Percentiles rank a stretch among this genome's conserved stretches.
phyloP scores from a whole-genome alignment of 208 protist species.

The Naegleria fowleri region DNA sequence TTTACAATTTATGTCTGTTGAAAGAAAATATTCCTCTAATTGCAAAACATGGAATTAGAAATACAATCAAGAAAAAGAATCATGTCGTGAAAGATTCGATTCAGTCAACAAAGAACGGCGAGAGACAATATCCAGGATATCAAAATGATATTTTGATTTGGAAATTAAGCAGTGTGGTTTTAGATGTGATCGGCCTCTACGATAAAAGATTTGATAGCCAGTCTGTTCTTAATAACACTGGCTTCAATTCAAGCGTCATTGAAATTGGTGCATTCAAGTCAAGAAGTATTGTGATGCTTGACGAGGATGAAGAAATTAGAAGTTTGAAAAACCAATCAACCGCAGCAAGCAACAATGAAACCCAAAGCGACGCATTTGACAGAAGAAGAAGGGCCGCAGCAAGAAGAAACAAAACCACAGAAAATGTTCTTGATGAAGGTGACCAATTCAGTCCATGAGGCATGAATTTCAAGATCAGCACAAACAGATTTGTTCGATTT shows the following conservation, averaged over 20 bases:
- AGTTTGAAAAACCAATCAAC: background rate
- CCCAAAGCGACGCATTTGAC: background rate
- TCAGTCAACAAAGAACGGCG: background rate
- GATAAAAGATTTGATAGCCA: background rate
- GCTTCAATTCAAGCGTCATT: background rate
- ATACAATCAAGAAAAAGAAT: background rate
- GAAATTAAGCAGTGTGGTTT: background rate
- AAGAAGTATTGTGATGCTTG: background rate
- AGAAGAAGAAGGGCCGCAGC: constrained; percentile 10
- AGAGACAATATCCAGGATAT: background rate
- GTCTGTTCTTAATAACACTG: background rate
- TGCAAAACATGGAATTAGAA: background rate
- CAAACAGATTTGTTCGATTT: no score
- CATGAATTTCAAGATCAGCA: no score
- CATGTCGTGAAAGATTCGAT: background rate
- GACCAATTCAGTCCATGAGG: background rate
- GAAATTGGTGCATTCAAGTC: background rate
- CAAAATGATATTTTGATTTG: background rate
- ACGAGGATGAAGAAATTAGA: background rate
- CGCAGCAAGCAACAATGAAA: background rate
- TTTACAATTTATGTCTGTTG: constrained; percentile 16
- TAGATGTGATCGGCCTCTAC: background rate
- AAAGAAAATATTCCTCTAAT: constrained; percentile 23
- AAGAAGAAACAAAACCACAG: background rate
- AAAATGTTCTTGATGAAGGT: background rate